Conservation (phyloP, 1,284 basidiomycete species). For the Omphalotus olearius region DNA sequence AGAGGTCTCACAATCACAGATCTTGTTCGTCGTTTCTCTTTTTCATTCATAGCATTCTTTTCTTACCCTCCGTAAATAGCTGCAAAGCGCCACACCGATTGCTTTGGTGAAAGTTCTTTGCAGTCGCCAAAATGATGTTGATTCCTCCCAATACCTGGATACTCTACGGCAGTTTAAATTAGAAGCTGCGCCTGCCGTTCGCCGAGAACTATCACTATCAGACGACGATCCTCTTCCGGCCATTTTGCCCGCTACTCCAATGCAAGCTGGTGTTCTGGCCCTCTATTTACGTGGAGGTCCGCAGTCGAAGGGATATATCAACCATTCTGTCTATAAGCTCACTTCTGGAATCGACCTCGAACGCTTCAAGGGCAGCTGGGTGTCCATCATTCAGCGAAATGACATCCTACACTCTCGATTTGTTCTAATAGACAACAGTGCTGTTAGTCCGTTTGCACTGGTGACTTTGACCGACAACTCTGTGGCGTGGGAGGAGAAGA, state of each 20-base stretch:
- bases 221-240: slow-evolving; percentile 2
- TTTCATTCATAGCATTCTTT: not conserved
- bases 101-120: not conserved
- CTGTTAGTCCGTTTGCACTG: slow-evolving; percentile 8
- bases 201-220: slow-evolving; percentile 3
- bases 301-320: slow-evolving; percentile 7
- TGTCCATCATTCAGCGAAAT: slow-evolving; percentile 7
- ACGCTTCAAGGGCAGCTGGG: slow-evolving; percentile 8
- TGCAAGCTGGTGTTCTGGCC: slow-evolving; percentile 11
- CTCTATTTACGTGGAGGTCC: slow-evolving; percentile 6
- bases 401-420: slow-evolving; percentile 8
- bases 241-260: slow-evolving; percentile 11
- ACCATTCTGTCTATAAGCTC: slow-evolving; percentile 11
- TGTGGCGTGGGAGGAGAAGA: slow-evolving; percentile 6
- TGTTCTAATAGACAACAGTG: slow-evolving; percentile 9
- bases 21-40: not conserved
- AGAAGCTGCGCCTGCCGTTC: slow-evolving; percentile 4
- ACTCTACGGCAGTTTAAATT: slow-evolving; percentile 1
- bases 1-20: slow-evolving; percentile 5
- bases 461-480: not conserved
- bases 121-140: slow-evolving; percentile 1
- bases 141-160: not conserved
- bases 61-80: not conserved
- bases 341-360: not conserved
- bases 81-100: slow-evolving; percentile 4